Base-by-base conservation (phyloP, 345 rosid genomes). In the Hibiscus syriacus region DNA sequence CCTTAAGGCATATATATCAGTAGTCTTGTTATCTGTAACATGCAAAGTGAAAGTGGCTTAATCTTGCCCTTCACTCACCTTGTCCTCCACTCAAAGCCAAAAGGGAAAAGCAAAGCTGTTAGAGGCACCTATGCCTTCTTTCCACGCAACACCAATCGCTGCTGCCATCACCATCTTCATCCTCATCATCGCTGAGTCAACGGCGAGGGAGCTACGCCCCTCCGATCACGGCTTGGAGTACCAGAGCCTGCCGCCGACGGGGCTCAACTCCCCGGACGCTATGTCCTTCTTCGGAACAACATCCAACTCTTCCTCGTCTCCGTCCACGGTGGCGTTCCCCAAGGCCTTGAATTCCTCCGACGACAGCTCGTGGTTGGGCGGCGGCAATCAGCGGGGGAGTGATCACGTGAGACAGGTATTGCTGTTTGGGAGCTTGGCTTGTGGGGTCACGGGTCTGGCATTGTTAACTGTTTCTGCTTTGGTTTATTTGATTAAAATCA, bases 191-290 rank as follows among this genome's bases (percentile, higher is more conserved):
- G 12, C 53, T 10, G 62, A 67, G 22, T 58, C 85, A 3, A 19
- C n/a, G 11, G 87, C 80, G 4, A 72, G 85, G 68, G 96, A 87
- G 69, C 50, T 85, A 38, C 82, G 96, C 12, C 92, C 96, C 19
- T 79, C 92, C 0, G 84, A 87, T 59, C 96, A 89, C 75, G 96
- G 96, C 4, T 82, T 87, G 26, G 87, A 71, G 67, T 81, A 78
- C 79, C 86, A 81, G 72, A 50, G 71, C 78, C 60, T 70, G 4
- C 84, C 89, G 1, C 80, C 72, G 32, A 9, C 19, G 5, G 72
- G 48, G 26, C 59, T 25, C 43, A 74, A 77, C 0, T 61, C 86
- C 13, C 78, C 89, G 54, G 80, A 71, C 23, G 80, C 85, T 90
- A 77, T 70, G 74, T 71, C 85, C 0, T 90, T 85, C 80, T 90